Evolutionary conservation across 305 asterid genomes (phyloP), one percentile per base, ranked within the genome.

Genomic region (Fraxinus latifolia): DNA sequence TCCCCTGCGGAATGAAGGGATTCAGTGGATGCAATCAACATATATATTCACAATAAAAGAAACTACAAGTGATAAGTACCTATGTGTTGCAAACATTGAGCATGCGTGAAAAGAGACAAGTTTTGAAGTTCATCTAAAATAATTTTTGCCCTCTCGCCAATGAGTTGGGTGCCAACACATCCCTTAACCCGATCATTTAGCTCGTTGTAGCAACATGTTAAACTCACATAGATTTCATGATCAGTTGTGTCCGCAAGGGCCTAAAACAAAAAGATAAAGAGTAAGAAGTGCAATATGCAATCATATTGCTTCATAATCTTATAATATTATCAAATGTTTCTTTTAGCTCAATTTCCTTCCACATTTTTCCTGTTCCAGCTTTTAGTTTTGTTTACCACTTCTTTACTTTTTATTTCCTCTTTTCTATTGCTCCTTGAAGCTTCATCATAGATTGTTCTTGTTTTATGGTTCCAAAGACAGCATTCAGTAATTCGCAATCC

Each of bases 111-210:
- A 74, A 94, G 95, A 82, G 94, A 89, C 80, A 91, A 79, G 85
- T 82, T 82, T 67, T 88, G 94, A 82, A 94, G 91, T 87, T 96
- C 98, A 86, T 94, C 97, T 87, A 96, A 88, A 76, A 96, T 93
- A 84, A 96, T 91, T 85, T 93, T 87, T 37, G 97, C 97, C 80
- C 99, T 90, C 88, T 96, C 99, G 75, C 98, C 97, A 81, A 93
- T 83, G 47, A 94, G 97, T 83, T 96, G 97, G 75, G 98, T 93
- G 85, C 97, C 97, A 84, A 96, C 99, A 71, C 93, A 88, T 85
- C 99, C 99, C 88, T 86, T 94, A 74, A 84, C 93, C 73, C 91
- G 89, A 73, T 96, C 97, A 78, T 84, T 78, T 78, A 86, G 90
- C 84, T 91, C 94, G 58, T 90, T 89, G 83, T 90, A 96, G 92